A percentile compares a stretch with the other conserved stretches of the same genome.
Conservation (phyloP, 2,329 filamentous ascomycete genomes). For the Cercospora sp. region DNA sequence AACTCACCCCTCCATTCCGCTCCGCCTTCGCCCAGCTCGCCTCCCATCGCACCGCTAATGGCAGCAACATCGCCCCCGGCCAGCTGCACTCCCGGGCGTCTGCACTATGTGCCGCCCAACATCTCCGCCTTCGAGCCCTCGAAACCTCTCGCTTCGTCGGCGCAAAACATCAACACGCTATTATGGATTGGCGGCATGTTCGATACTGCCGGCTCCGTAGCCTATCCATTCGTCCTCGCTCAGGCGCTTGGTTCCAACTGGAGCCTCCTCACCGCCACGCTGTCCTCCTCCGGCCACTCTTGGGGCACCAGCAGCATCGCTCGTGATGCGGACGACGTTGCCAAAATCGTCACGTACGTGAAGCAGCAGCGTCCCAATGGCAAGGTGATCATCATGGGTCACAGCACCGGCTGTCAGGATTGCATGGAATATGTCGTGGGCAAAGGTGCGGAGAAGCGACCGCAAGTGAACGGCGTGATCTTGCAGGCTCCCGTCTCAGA, state of each 20-base stretch:
- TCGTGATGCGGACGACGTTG: slow-evolving; percentile 57
- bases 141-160: slow-evolving; percentile 28
- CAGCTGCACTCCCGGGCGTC: neutral
- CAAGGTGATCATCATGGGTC: slow-evolving; percentile 67
- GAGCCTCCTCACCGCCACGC: slow-evolving; percentile 47
- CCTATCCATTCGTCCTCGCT: slow-evolving; percentile 57
- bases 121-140: slow-evolving; percentile 50
- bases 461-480: slow-evolving; percentile 69
- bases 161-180: slow-evolving; percentile 56
- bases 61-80: neutral
- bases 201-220: slow-evolving; percentile 67
- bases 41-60: neutral
- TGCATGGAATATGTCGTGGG: slow-evolving; percentile 61
- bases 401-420: slow-evolving; percentile 69
- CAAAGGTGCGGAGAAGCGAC: slow-evolving; percentile 41
- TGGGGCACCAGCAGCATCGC: slow-evolving; percentile 57
- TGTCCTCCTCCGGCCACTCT: slow-evolving; percentile 54
- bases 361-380: slow-evolving; percentile 42
- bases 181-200: slow-evolving; percentile 70
- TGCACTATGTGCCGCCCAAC: slow-evolving; percentile 46
- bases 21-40: neutral
- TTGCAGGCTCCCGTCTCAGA: slow-evolving; percentile 80
- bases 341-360: slow-evolving; percentile 54
- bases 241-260: slow-evolving; percentile 52
- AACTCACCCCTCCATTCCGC: neutral